Evolutionary conservation across 306 rosid genomes (phyloP).

Genomic region (Hippophae tibetana): DNA sequence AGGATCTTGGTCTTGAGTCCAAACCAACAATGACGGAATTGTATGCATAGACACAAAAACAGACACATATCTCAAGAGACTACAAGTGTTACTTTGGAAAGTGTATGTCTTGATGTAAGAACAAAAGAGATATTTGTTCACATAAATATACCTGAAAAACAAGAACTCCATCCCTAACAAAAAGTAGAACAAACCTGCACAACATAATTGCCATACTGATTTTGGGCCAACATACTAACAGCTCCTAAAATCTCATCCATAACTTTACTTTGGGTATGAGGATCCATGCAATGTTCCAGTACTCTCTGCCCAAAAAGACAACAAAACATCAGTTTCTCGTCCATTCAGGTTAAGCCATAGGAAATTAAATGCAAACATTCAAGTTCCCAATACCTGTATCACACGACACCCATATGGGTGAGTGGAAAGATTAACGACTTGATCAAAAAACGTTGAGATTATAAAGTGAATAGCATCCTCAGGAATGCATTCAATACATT

Average conservation of each 20-base stretch:
- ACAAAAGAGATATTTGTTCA: neutral
- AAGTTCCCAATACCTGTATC: slow-evolving; percentile 48
- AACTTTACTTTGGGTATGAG: slow-evolving; percentile 58
- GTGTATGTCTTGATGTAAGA: neutral
- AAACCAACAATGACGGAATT: no score
- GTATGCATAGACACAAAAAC: no score
- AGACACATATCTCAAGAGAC: no score
- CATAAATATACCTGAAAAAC: neutral
- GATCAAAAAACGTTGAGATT: slow-evolving; percentile 77
- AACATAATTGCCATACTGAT: slow-evolving; percentile 94
- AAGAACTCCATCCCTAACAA: neutral
- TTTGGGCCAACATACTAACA: slow-evolving; percentile 93
- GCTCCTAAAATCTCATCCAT: slow-evolving; percentile 93
- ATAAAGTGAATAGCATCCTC: slow-evolving; percentile 70
- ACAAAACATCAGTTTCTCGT: slow-evolving; percentile 2
- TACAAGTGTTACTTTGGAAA: no score
- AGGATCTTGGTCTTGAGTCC: no score
- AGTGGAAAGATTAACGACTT: slow-evolving; percentile 84
- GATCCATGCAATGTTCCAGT: slow-evolving; percentile 73
- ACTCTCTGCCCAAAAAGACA: slow-evolving; percentile 54
- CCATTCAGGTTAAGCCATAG: neutral
- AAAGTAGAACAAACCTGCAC: slow-evolving; percentile 61
- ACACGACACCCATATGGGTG: slow-evolving; percentile 98
- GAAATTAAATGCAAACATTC: neutral
- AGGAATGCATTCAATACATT: slow-evolving; percentile 93